Percentiles rank a stretch among this genome's conserved stretches.
Evolutionary conservation across 2,329 filamentous ascomycete genomes (phyloP).

Genomic region (Diaporthe caulivora): DNA sequence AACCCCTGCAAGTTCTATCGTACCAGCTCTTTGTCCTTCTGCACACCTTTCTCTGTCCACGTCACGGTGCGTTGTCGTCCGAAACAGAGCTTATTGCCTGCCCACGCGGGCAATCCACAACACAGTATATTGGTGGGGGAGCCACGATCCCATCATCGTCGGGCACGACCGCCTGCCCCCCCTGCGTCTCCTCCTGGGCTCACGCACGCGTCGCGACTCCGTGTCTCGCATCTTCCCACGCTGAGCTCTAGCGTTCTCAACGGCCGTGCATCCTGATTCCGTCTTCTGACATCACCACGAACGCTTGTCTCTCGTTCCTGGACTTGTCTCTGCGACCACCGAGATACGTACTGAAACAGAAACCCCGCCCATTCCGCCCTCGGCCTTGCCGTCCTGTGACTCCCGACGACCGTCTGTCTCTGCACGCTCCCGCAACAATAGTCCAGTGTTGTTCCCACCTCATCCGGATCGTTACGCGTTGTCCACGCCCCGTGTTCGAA

Average conservation of each 20-base stretch:
- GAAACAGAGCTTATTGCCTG: background rate
- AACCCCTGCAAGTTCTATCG: slow-evolving; percentile 8
- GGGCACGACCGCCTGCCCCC: background rate
- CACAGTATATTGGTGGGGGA: background rate
- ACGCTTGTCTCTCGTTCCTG: background rate
- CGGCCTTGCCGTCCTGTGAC: background rate
- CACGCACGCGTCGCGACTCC: slow-evolving; percentile 1
- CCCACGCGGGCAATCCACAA: background rate
- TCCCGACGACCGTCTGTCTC: background rate
- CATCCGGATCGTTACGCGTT: background rate
- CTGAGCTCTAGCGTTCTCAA: slow-evolving; percentile 1
- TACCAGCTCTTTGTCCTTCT: background rate
- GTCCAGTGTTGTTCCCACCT: background rate
- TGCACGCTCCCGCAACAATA: background rate
- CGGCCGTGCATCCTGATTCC: slow-evolving; percentile 28
- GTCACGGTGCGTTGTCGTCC: slow-evolving; percentile 14
- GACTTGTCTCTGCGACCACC: slow-evolving; percentile 14
- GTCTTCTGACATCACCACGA: slow-evolving; percentile 25
- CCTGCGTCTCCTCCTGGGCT: slow-evolving; percentile 11
- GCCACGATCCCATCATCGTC: slow-evolving; percentile 15
- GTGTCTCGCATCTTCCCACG: slow-evolving; percentile 12
- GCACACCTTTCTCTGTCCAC: slow-evolving; percentile 1
- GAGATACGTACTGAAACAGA: slow-evolving; percentile 1
- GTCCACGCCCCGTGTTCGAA: background rate
- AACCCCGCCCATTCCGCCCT: background rate